phyloP scores from a whole-genome alignment of 345 rosid species.

The Linum trigynum region DNA sequence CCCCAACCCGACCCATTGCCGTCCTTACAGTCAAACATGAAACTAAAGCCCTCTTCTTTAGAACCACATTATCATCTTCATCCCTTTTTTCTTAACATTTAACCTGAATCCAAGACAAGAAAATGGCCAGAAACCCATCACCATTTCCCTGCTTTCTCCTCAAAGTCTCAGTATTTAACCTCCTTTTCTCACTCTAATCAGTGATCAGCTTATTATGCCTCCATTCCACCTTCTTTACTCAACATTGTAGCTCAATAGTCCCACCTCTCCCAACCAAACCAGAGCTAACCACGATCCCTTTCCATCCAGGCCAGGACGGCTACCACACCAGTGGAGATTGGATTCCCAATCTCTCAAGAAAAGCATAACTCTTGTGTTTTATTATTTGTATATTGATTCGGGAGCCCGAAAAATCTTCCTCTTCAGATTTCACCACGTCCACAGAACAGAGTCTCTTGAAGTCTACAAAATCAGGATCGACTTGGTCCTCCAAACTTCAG shows the following conservation, averaged over 20 bases:
- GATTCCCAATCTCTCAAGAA: neutral
- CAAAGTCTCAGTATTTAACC: constrained; percentile 3
- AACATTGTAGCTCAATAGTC: constrained; percentile 4
- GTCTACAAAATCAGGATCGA: constrained; percentile 22
- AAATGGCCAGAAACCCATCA: neutral
- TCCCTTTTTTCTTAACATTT: neutral
- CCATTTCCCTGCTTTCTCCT: neutral
- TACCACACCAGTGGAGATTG: constrained; percentile 23
- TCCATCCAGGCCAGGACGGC: constrained; percentile 18
- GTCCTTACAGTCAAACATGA: too few species aligned
- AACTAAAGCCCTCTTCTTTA: too few species aligned
- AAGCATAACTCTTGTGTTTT: neutral
- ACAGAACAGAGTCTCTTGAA: constrained; percentile 6
- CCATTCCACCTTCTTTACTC: neutral
- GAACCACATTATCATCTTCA: too few species aligned
- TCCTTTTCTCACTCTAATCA: neutral
- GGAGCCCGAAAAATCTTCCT: neutral
- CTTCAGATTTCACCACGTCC: constrained; percentile 14
- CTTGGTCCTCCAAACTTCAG: constrained; percentile 8
- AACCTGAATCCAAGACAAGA: neutral
- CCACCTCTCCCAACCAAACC: neutral
- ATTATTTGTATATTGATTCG: neutral
- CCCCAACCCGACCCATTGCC: too few species aligned
- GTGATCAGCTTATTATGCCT: neutral
- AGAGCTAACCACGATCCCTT: constrained; percentile 14